Evolutionary conservation across 2,329 filamentous ascomycete genomes (phyloP), one percentile per base, ranked within the genome.

Genomic region (Xylogone sp.): DNA sequence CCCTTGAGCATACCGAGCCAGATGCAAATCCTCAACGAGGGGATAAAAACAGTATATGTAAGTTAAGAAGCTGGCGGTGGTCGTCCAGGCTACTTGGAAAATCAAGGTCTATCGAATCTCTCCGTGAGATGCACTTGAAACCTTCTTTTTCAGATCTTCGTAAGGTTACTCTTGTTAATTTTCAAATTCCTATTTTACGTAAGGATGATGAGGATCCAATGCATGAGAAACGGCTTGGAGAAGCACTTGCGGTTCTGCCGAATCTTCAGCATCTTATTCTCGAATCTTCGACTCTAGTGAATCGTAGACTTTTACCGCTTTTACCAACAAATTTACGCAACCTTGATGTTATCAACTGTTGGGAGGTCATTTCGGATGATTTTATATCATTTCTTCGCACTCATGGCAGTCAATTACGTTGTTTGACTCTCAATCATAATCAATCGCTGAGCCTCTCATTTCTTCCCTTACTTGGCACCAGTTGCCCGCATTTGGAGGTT

Each of bases 321-420:
- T 71, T 97, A 6, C 90, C 92, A 1, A 75, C 71, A 10, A 78
- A 73, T 3, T 74, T 97, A 19, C 71, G 77, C 44, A 80, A 81
- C 44, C 75, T 97, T 3, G 86, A 86, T 56, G 73, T 97, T 16
- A 82, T 84, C 57, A 93, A 94, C 60, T 97, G 91, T 63, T 85
- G 86, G 70, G 82, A 88, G 55, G 70, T 96, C 9, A 83, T 77
- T 3, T 86, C 89, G 1, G 76, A 83, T 3, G 78, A 84, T 53
- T 70, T 97, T 20, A 71, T 75, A 21, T 65, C 69, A 0, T 96
- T 87, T 62, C 75, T 97, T 42, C 65, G 74, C 5, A 79, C 79
- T 1, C 83, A 89, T 60, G 92, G 91, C 0, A 69, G 73, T 20
- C 71, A 81, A n/a, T 72, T 97, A 20, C 78, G 79, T 48, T 79